phyloP scores from a whole-genome alignment of 2,329 filamentous ascomycete genomes.

The Aspergillaceae sp. region DNA sequence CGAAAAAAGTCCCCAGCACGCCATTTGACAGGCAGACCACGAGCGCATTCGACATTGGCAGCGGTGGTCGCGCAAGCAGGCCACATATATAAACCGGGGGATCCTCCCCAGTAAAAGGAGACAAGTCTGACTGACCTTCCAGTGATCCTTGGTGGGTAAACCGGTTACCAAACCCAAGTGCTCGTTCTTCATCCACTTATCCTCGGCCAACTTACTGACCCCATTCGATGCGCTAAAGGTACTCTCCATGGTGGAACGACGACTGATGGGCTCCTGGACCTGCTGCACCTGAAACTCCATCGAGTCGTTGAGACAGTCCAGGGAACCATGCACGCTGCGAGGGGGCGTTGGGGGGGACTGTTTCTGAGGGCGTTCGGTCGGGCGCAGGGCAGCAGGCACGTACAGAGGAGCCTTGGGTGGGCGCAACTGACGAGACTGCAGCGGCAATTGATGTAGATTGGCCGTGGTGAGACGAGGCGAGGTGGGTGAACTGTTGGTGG shows the following conservation, averaged over 20 bases:
- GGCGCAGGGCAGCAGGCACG: conserved; percentile 54
- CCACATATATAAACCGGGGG: conserved; percentile 12
- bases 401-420: conserved; percentile 54
- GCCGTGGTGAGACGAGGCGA: conserved; percentile 39
- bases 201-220: conserved; percentile 42
- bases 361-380: conserved; percentile 46
- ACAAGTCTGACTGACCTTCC: conserved; percentile 47
- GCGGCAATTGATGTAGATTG: conserved; percentile 27
- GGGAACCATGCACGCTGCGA: conserved; percentile 47
- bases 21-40: conserved; percentile 4
- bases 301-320: conserved; percentile 37
- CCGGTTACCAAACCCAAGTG: conserved; percentile 50
- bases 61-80: no score
- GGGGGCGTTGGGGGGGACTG: conserved; percentile 41
- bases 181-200: conserved; percentile 45
- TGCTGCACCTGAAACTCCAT: conserved; percentile 12
- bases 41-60: conserved; percentile 15
- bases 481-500: conserved; percentile 46
- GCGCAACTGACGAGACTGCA: conserved; percentile 49
- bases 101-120: conserved; percentile 1
- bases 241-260: conserved; percentile 34
- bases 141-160: conserved; percentile 54
- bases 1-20: conserved; percentile 12
- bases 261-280: conserved; percentile 25
- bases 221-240: conserved; percentile 22